These are phyloP conservation scores for Corylus heterophylla DNA, from an alignment of 306 rosid genomes.

Conservation along the genomic window DNA sequence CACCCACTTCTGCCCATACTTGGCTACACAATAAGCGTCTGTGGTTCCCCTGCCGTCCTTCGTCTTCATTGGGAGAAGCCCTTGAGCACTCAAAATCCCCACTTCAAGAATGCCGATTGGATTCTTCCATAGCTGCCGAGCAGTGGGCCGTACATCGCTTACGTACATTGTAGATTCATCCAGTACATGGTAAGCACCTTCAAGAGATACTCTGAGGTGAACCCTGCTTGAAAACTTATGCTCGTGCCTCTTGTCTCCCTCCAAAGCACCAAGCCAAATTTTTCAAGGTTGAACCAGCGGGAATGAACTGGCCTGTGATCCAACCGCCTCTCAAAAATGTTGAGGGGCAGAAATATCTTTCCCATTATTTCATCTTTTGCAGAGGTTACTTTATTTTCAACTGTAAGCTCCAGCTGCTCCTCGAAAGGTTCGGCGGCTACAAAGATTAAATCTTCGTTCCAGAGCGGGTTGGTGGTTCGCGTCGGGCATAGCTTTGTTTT, in stretches of 20 bases:
- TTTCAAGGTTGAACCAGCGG: constrained; percentile 69
- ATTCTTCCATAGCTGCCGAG: constrained; percentile 80
- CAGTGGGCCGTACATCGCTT: constrained; percentile 79
- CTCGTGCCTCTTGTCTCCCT: constrained; percentile 68
- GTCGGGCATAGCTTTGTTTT: constrained; percentile 64
- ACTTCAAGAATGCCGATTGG: constrained; percentile 86
- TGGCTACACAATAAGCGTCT: constrained; percentile 80
- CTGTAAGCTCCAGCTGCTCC: constrained; percentile 56
- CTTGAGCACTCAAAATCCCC: constrained; percentile 84
- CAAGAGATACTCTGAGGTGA: constrained; percentile 70
- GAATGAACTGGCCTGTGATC: constrained; percentile 69
- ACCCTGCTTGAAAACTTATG: constrained; percentile 59
- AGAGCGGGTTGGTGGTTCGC: constrained; percentile 53
- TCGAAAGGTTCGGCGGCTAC: constrained; percentile 92
- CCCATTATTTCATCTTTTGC: constrained; percentile 66
- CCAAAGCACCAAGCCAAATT: constrained; percentile 71
- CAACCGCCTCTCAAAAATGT: constrained; percentile 61
- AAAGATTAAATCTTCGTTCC: constrained; percentile 81
- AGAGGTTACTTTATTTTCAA: constrained; percentile 52
- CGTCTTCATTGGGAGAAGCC: constrained; percentile 68
- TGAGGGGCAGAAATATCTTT: constrained; percentile 35
- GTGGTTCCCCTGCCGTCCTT: constrained; percentile 55
- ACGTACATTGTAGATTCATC: constrained; percentile 82
- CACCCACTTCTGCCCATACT: constrained; percentile 84
- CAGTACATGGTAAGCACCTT: constrained; percentile 83